phyloP scores from a whole-genome alignment of 371 early-diverging fungal species.

The Thermomucor indicae-seudaticae region DNA sequence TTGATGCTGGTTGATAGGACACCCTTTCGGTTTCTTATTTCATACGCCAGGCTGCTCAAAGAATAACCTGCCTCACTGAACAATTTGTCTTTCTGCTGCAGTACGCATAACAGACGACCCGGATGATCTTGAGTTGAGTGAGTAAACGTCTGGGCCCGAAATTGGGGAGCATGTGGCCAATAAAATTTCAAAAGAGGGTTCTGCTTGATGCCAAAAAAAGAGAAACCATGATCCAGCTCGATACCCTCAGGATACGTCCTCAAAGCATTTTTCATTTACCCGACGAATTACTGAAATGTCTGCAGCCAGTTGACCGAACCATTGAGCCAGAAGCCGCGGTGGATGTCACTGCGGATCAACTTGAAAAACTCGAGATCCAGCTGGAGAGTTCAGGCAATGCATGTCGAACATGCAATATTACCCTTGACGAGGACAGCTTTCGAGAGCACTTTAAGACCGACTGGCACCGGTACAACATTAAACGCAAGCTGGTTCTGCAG shows the following conservation, averaged over 20 bases:
- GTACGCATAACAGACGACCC: too few relatives aligned
- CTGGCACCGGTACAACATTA: conserved; percentile 95
- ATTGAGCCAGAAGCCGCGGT: background rate
- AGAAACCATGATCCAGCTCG: too few relatives aligned
- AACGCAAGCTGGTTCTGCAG: conserved; percentile 78
- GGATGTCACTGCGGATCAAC: background rate
- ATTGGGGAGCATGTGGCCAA: too few relatives aligned
- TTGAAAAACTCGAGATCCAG: background rate
- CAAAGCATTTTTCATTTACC: background rate
- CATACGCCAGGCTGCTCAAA: too few relatives aligned
- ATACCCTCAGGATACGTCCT: background rate
- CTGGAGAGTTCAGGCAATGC: background rate
- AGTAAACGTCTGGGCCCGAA: too few relatives aligned
- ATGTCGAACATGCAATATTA: conserved; percentile 84
- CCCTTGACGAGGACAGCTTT: conserved; percentile 64
- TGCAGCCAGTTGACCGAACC: background rate
- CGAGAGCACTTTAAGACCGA: conserved; percentile 90
- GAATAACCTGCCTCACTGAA: too few relatives aligned
- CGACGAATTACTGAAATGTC: background rate
- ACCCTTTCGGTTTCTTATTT: too few relatives aligned
- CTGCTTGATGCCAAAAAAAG: too few relatives aligned
- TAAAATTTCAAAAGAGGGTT: too few relatives aligned
- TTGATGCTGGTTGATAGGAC: too few relatives aligned
- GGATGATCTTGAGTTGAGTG: too few relatives aligned
- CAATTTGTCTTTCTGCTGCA: too few relatives aligned